phyloP scores from a whole-genome alignment of 2,329 filamentous ascomycete genomes.

The Calonectria naviculata region DNA sequence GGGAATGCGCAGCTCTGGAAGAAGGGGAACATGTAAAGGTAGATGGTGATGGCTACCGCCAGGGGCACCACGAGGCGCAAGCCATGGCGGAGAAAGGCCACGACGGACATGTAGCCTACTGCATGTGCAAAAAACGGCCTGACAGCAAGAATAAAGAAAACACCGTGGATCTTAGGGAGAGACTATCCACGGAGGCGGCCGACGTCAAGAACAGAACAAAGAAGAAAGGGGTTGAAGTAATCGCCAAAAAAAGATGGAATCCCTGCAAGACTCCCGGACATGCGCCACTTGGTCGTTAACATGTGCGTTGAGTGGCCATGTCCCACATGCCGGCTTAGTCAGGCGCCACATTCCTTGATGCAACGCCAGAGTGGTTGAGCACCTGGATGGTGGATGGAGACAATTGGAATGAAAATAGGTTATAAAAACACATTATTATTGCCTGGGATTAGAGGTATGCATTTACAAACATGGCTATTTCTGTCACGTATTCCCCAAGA shows the following conservation, averaged over 20 bases:
- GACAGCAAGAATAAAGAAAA: background rate
- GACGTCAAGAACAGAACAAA: conserved; percentile 15
- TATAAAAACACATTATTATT: background rate
- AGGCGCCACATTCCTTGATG: conserved; percentile 10
- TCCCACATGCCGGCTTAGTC: conserved; percentile 12
- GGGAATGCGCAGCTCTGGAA: conserved; percentile 87
- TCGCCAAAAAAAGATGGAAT: conserved; percentile 16
- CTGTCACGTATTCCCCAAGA: background rate
- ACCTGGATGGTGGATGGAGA: background rate
- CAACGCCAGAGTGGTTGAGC: background rate
- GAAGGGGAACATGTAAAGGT: conserved; percentile 89
- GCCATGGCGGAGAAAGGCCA: conserved; percentile 65
- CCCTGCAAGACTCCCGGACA: background rate
- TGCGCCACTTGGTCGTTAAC: background rate
- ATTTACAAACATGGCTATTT: background rate
- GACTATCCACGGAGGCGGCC: conserved; percentile 15
- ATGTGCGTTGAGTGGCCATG: background rate
- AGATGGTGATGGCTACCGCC: conserved; percentile 76
- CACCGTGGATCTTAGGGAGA: conserved; percentile 11
- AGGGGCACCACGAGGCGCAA: conserved; percentile 68
- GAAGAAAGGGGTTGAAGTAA: conserved; percentile 23
- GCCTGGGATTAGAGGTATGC: background rate
- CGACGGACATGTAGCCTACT: conserved; percentile 62
- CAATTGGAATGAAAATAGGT: background rate
- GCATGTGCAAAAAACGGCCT: conserved; percentile 45